Base-by-base conservation (phyloP, 768 basidiomycete species). In the Pholiota molesta region DNA sequence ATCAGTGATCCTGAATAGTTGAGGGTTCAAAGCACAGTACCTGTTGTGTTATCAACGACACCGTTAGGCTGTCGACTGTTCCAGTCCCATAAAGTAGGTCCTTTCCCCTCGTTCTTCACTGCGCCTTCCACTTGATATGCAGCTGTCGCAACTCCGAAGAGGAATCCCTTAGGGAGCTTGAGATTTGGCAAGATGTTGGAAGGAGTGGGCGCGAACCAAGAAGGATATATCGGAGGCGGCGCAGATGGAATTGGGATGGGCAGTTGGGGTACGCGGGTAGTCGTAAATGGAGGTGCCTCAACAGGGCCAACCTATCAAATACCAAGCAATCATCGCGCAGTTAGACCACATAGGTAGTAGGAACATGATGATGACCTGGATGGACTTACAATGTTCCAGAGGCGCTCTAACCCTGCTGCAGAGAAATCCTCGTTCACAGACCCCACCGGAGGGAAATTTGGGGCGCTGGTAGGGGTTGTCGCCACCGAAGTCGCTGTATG, bases 91-190 rank as follows among this genome's bases (percentile, higher is more conserved):
- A 79, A 74, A 1, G 75, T 76, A 1, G 81, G 81, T 8, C 81
- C 81, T 60, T 82, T 81, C 0, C 81, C 82, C 59, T 82, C 83
- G 62, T 75, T 76, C 67, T 82, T 80, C 16, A 73, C 78, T 7
- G 82, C 82, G 7, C 83, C 83, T 73, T 84, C 83, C 28, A 83
- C 82, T 64, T 84, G 83, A 64, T 81, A 83, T 8, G 83, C 79
- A 23, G 82, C 81, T 0, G 83, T 83, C 3, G 81, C 81, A 11
- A 83, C 82, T 28, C 83, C 83, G 62, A 83, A 83, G 47, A 79
- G 73, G 71, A 85, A 84, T 0, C 75, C 80, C 21, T 76, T 68
- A 0, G 83, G 83, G 17, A 83, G 73, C 57, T 77, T 80, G 56
- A 81, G 71, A 28, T 77, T 69, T 2, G 81, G 78, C 31, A 83